Evolutionary conservation across 106 monocot species (phyloP), one percentile per base, ranked within the genome.

Genomic region (Dactylorhiza incarnata): DNA sequence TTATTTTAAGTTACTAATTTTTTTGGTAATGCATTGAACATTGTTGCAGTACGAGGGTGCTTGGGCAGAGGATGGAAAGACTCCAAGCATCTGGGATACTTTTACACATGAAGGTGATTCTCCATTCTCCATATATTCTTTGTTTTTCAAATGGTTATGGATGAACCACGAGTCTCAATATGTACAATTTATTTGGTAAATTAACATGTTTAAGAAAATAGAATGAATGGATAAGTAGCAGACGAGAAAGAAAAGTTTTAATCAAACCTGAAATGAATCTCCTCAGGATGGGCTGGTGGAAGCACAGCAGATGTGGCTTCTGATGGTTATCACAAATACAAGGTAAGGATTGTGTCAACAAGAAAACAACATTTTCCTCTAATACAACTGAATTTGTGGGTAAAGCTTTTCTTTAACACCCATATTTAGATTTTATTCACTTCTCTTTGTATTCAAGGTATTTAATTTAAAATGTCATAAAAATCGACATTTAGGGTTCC

Each of bases 281-380:
- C 26, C 25, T 37, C 66, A 66, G 86, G 86, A n/a, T 73, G 52
- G 37, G 26, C 46, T 9, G 80, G 77, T 46, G 52, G 51, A 0
- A 76, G 78, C 52, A 81, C 74, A 1, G 81, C 74, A 7, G 83
- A 87, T 24, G 25, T 78, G 19, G 68, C 87, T 12, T 63, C 81
- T 11, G 87, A 83, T 46, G 82, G 80, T 2, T 87, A 87, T 52
- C 83, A 87, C 81, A 83, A 83, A 63, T 87, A 79, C 70, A 87
- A 83, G 87, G 87, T 83, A 46, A 5, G 5, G 7, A 20, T 58
- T 22, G 20, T 7, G 6, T 58, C 22, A 9, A n/a, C 8, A 58
- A 22, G 6, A 55, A 55, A 58, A n/a, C 22, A n/a, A n/a, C n/a
- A n/a, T n/a, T n/a, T n/a, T n/a, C 12, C 14, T 58, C 5, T 22